Conservation (phyloP, 139 green algal genomes). For the Astrephomene gubernaculifera region DNA sequence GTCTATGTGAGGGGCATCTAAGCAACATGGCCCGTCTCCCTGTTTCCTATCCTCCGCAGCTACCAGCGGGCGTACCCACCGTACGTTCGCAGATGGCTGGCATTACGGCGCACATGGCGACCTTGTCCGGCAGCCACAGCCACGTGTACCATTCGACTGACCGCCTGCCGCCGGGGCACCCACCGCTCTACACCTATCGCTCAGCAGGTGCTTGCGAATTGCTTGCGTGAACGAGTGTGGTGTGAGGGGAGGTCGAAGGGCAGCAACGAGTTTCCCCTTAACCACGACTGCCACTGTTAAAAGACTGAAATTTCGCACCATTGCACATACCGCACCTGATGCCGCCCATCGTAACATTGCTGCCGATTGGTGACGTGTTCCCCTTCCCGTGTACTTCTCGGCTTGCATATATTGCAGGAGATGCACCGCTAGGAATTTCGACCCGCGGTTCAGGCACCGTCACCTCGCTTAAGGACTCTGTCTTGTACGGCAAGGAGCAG, state of each 20-base stretch:
- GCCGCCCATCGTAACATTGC: too few relatives aligned
- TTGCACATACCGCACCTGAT: too few relatives aligned
- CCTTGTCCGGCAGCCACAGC: not conserved
- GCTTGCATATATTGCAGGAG: too few relatives aligned
- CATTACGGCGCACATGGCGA: not conserved
- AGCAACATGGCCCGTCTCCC: too few relatives aligned
- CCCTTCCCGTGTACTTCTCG: too few relatives aligned
- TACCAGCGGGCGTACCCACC: not conserved
- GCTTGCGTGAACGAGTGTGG: too few relatives aligned
- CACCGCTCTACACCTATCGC: not conserved
- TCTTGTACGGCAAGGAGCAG: constrained; percentile 14
- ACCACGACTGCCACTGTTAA: too few relatives aligned
- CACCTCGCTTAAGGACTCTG: not conserved
- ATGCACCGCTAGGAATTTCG: constrained; percentile 10
- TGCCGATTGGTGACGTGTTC: too few relatives aligned
- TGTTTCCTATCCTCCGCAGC: not conserved
- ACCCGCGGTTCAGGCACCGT: constrained; percentile 11
- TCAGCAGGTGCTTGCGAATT: not conserved
- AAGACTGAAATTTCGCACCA: too few relatives aligned
- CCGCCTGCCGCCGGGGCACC: not conserved
- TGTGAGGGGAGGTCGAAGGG: too few relatives aligned
- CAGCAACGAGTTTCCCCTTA: too few relatives aligned
- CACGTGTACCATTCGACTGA: not conserved
- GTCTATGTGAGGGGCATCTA: too few relatives aligned
- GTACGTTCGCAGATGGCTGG: not conserved